Base-by-base conservation (phyloP, 2,329 filamentous ascomycete genomes). In the Gyromitra esculenta region DNA sequence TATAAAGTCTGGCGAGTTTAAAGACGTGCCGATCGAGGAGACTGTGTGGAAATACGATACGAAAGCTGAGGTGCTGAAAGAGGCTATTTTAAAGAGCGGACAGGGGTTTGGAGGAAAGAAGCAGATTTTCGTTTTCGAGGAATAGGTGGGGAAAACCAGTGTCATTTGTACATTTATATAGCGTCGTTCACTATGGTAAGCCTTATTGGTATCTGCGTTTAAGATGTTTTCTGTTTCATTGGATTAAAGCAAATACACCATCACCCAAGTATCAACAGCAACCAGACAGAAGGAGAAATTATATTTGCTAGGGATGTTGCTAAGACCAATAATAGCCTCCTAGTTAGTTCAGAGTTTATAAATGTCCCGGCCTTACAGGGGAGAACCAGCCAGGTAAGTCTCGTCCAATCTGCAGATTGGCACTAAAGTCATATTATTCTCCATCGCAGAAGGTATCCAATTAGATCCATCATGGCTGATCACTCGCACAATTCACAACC, bases 51-150 rank as follows among this genome's bases (percentile, higher is more conserved):
- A 89, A 52, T 94, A 91, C 89, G 90, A 93, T 21, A 96, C 93
- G 0, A 89, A 91, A 81, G 89, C 90, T 73, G 86, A 89, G 5
- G 86, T 87, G 65, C 84, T 99, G 72, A 88, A 88, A 73, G 87
- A 89, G 52, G 92, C 92, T 3, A 92, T 97, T 1, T 91, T 94
- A 83, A 91, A 91, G 8, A 96, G 94, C 0, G 85, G 98, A 57
- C 87, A 91, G 72, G 96, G 95, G 0, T 98, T 92, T 83, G 89
- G 94, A 81, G 88, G 89, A 79, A 95, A 94, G 9, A 99, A 99
- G 86, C 92, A 94, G 0, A 88, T 99, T 1, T 96, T 98, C 83
- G 88, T 95, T 4, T 79, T 79, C 43, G 65, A 79, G 52, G 75
- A 73, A 21, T 70, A 78, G 54, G n/a, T 15, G 18, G 41, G 25